Percentiles rank a stretch among this genome's conserved stretches.
Evolutionary conservation across 306 rosid species (phyloP).

Genomic region (Cucurbita argyrosperma): DNA sequence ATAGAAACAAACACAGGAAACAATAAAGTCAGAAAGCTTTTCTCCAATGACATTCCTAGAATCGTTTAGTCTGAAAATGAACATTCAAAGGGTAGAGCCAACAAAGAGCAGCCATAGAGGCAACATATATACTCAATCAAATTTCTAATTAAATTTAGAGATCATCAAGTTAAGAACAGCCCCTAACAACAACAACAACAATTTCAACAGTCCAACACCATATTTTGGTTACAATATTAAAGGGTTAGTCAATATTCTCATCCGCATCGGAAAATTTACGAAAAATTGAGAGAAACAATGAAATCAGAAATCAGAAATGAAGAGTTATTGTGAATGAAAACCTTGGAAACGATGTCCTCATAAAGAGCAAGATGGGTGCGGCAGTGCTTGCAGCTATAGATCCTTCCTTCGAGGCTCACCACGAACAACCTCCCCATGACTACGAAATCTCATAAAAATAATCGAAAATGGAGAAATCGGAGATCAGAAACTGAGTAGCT

Average conservation of each 20-base stretch:
- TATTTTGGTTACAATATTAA: not conserved
- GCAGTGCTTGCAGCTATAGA: slow-evolving; percentile 14
- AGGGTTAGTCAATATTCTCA: not conserved
- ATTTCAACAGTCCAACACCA: not conserved
- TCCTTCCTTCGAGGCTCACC: slow-evolving; percentile 13
- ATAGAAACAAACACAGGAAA: slow-evolving; percentile 21
- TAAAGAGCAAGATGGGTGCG: slow-evolving; percentile 14
- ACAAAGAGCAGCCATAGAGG: not conserved
- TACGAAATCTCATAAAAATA: slow-evolving; percentile 1
- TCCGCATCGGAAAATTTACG: not conserved
- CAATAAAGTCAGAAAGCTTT: slow-evolving; percentile 18
- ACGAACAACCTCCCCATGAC: slow-evolving; percentile 13
- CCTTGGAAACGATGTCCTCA: slow-evolving; percentile 12
- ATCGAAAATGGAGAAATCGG: not conserved
- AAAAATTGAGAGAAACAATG: not conserved
- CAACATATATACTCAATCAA: not conserved
- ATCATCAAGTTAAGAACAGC: not conserved
- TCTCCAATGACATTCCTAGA: not conserved
- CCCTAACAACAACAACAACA: not conserved
- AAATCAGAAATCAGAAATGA: slow-evolving; percentile 1
- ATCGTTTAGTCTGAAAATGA: not conserved
- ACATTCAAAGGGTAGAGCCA: not conserved
- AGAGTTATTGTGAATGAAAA: not conserved
- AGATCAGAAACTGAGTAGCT: not conserved
- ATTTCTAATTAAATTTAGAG: not conserved